These are phyloP conservation scores for Protomyces inouyei DNA, from an alignment of 1,139 yeast genomes.

Conservation along the genomic window DNA sequence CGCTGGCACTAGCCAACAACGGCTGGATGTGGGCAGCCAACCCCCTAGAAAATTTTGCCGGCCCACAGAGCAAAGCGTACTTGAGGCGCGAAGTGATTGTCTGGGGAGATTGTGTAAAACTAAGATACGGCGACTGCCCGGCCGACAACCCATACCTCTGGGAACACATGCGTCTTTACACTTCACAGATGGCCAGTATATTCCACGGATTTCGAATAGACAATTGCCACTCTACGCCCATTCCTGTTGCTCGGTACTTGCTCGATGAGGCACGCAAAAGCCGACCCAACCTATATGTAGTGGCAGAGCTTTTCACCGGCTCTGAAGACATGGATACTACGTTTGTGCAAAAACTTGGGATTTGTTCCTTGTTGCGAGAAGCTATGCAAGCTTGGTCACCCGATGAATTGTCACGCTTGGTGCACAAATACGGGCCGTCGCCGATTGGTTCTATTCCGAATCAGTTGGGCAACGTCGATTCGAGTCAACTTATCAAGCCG, in stretches of 20 bases:
- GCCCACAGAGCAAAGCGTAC: slow-evolving; percentile 70
- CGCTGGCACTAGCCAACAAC: slow-evolving; percentile 76
- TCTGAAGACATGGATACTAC: slow-evolving; percentile 85
- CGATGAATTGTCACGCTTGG: slow-evolving; percentile 75
- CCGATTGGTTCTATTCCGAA: slow-evolving; percentile 73
- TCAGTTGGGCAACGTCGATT: slow-evolving; percentile 35
- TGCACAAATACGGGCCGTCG: slow-evolving; percentile 89
- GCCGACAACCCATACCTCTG: slow-evolving; percentile 85
- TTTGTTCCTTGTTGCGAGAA: slow-evolving; percentile 82
- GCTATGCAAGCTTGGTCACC: slow-evolving; percentile 97
- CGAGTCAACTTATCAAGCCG: slow-evolving; percentile 44
- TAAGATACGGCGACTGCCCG: slow-evolving; percentile 72
- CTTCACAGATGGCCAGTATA: slow-evolving; percentile 64
- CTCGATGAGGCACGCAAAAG: slow-evolving; percentile 82
- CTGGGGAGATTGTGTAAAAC: slow-evolving; percentile 96
- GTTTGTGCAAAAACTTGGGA: slow-evolving; percentile 84
- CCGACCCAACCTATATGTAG: slow-evolving; percentile 82
- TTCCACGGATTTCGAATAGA: slow-evolving; percentile 91
- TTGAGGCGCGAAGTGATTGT: slow-evolving; percentile 87
- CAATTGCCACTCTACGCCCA: slow-evolving; percentile 92
- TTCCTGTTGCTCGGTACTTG: slow-evolving; percentile 86
- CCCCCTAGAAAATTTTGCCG: slow-evolving; percentile 89
- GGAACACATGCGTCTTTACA: slow-evolving; percentile 79
- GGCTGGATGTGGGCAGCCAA: slow-evolving; percentile 99
- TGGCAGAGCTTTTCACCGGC: slow-evolving; percentile 91